Evolutionary conservation across 2,329 filamentous ascomycete species (phyloP), one percentile per base, ranked within the genome.

Genomic region (Monilinia aucupariae): DNA sequence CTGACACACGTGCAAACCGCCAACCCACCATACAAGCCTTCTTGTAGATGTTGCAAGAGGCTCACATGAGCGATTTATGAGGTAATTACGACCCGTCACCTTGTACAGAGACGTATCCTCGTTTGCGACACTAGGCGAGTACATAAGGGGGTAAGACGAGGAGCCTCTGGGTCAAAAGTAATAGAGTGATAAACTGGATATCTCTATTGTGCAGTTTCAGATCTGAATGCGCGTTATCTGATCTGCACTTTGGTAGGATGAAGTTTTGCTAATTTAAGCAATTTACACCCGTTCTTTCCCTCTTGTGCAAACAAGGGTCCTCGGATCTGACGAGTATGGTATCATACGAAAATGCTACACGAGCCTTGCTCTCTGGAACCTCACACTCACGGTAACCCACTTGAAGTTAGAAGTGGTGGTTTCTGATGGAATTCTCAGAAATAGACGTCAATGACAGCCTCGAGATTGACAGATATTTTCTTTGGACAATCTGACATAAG

Each of bases 51-150:
- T 52, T 60, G 25, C 32, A 25, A 25, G 52, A 45, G 48, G 52
- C 58, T 60, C 58, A 60, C 58, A 48, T 60, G 58, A 60, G 48
- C 22, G 49, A 60, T 52, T 60, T 60, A 1, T 25, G n/a, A 43
- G 53, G 6, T 8, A 20, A 34, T 32, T 60, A 20, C 27, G 58
- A 60, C 37, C 47, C 30, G 5, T 60, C 58, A 43, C 48, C 22
- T 60, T n/a, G 45, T 43, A 52, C 58, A 60, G 8, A 17, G 48
- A 25, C 22, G 27, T 45, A 60, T 53, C 48, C 9, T 45, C 13
- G 10, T 30, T 25, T 37, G 7, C 13, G 12, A 20, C 17, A 37
- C 52, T 41, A 43, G 27, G 41, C 48, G 27, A 52, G 48, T 60
- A 45, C 47, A 32, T 60, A 53, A 60, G 58, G 48, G 34, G 58